phyloP scores from a whole-genome alignment of 495 filamentous ascomycete genomes.

The Hypoxylon intermedium region DNA sequence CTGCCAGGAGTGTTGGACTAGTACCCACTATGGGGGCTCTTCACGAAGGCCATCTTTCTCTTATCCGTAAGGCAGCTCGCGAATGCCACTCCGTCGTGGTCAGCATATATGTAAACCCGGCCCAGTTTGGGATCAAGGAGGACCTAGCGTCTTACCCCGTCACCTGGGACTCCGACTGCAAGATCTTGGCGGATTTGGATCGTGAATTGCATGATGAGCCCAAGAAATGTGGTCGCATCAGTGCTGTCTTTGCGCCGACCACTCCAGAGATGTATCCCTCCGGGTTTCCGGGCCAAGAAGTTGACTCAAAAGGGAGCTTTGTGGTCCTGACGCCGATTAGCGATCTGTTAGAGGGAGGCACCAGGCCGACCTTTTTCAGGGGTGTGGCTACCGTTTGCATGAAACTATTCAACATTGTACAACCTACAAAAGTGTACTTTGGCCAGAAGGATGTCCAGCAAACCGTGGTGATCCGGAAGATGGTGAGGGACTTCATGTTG shows the following conservation, averaged over 20 bases:
- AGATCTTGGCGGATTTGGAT: constrained; percentile 71
- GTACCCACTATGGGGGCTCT: constrained; percentile 98
- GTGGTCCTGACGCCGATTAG: constrained; percentile 89
- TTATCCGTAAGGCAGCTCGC: constrained; percentile 83
- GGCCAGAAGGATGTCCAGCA: constrained; percentile 99
- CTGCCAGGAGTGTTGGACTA: constrained; percentile 77
- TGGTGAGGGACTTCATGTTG: constrained; percentile 90
- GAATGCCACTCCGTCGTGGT: constrained; percentile 88
- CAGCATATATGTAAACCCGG: constrained; percentile 93
- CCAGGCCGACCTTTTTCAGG: constrained; percentile 92
- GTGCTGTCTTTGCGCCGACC: constrained; percentile 84
- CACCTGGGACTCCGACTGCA: constrained; percentile 82
- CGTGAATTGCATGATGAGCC: constrained; percentile 68
- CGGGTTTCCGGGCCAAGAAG: constrained; percentile 80
- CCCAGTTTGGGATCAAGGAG: constrained; percentile 91
- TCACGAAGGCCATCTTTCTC: constrained; percentile 85
- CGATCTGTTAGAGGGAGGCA: constrained; percentile 79
- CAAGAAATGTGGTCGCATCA: constrained; percentile 68
- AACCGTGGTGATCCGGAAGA: constrained; percentile 82
- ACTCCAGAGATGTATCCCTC: constrained; percentile 86
- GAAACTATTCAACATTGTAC: constrained; percentile 94
- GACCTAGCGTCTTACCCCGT: constrained; percentile 87
- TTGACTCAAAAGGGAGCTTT: constrained; percentile 81
- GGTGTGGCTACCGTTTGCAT: constrained; percentile 96
- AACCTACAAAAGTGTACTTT: constrained; percentile 90